These are phyloP conservation scores for Trypanosoma brucei DNA, from an alignment of 208 protist species.

Conservation along the genomic window DNA sequence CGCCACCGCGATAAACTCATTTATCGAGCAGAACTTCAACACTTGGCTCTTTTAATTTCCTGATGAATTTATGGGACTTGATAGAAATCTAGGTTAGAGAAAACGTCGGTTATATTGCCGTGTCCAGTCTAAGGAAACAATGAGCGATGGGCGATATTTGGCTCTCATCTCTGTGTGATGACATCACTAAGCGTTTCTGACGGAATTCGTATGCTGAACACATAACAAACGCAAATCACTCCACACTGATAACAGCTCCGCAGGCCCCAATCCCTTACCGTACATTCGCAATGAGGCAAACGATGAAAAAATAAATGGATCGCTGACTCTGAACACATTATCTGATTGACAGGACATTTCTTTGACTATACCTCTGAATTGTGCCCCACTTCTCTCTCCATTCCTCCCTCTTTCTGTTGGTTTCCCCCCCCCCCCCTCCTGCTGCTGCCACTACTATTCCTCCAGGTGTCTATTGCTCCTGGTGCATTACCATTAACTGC, in stretches of 20 bases:
- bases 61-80: no score
- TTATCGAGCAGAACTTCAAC: no score
- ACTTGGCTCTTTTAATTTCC: no score
- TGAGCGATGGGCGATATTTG: background rate
- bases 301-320: constrained; percentile 22
- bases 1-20: no score
- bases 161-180: background rate
- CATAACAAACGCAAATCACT: constrained; percentile 29
- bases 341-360: constrained; percentile 15
- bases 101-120: no score
- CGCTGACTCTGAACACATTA: constrained; percentile 18
- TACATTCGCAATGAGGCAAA: background rate
- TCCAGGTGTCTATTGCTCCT: background rate
- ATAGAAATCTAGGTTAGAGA: no score
- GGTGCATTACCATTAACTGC: no score
- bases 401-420: constrained; percentile 1
- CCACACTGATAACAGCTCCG: constrained; percentile 26
- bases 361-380: constrained; percentile 5
- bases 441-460: background rate
- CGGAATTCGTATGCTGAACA: background rate
- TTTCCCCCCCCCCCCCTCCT: background rate
- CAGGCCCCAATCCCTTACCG: no score
- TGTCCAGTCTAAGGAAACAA: no score
- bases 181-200: background rate
- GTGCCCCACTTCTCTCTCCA: background rate